phyloP scores from a whole-genome alignment of 1,284 basidiomycete genomes.

The Ceratorhiza oryzae-sativae region DNA sequence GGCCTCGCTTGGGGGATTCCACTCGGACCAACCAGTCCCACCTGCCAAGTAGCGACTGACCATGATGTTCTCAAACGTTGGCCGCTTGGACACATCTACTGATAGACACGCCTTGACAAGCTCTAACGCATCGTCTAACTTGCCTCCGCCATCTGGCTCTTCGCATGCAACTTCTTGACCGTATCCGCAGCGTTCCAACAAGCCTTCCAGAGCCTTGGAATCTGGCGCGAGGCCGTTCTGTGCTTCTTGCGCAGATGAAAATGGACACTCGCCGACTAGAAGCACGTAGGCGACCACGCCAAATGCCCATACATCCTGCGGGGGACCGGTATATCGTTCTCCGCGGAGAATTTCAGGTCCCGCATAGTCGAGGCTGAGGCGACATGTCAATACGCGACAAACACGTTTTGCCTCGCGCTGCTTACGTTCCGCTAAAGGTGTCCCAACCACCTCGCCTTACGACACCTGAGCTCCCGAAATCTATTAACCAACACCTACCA shows the following conservation, averaged over 20 bases:
- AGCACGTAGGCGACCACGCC: slow-evolving; percentile 98
- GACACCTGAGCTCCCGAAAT: slow-evolving; percentile 93
- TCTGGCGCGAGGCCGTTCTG: slow-evolving; percentile 74
- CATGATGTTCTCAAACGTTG: slow-evolving; percentile 82
- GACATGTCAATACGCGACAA: not conserved
- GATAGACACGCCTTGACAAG: slow-evolving; percentile 81
- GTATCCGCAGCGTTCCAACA: slow-evolving; percentile 55
- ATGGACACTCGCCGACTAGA: slow-evolving; percentile 94
- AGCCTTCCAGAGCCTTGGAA: slow-evolving; percentile 59
- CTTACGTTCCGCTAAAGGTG: slow-evolving; percentile 93
- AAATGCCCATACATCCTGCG: slow-evolving; percentile 98
- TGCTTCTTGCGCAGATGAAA: slow-evolving; percentile 84
- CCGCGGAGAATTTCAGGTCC: slow-evolving; percentile 96
- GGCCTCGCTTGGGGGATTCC: slow-evolving; percentile 1
- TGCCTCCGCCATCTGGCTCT: slow-evolving; percentile 80
- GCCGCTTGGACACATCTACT: slow-evolving; percentile 72
- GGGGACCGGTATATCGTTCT: slow-evolving; percentile 93
- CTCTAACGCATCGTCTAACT: slow-evolving; percentile 78
- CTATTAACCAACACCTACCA: slow-evolving; percentile 89
- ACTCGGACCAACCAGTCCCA: slow-evolving; percentile 63
- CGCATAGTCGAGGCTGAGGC: slow-evolving; percentile 87
- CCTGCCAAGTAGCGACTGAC: slow-evolving; percentile 80
- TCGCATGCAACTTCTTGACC: slow-evolving; percentile 61
- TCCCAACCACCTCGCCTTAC: slow-evolving; percentile 88
- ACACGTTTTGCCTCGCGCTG: slow-evolving; percentile 44